phyloP scores from a whole-genome alignment of 169 alveolate species.

The Theileria orientalis region DNA sequence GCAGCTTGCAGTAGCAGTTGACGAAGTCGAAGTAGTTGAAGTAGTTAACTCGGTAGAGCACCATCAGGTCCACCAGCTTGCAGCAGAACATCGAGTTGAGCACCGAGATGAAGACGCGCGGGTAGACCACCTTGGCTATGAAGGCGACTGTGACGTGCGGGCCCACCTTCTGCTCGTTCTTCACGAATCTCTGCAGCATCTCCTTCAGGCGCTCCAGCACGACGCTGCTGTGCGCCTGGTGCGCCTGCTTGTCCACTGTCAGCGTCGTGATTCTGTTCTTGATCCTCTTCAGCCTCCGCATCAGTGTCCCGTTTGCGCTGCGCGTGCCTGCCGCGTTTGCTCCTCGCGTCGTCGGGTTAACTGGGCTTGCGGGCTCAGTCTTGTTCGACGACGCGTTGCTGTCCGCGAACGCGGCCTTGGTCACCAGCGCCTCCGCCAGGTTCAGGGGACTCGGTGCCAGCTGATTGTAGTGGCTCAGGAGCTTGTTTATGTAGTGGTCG shows the following conservation, averaged over 20 bases:
- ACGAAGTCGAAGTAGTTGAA: slow-evolving; percentile 63
- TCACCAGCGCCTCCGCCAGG: no score
- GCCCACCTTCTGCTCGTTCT: slow-evolving; percentile 26
- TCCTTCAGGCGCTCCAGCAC: slow-evolving; percentile 12
- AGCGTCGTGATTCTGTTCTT: slow-evolving; percentile 24
- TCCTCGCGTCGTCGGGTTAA: background rate
- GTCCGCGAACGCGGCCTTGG: no score
- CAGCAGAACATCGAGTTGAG: slow-evolving; percentile 48
- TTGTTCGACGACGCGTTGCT: no score
- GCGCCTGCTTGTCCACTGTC: slow-evolving; percentile 28
- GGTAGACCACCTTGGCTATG: slow-evolving; percentile 18
- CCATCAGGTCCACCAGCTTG: slow-evolving; percentile 39
- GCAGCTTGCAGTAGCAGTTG: slow-evolving; percentile 58
- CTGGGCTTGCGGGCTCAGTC: no score
- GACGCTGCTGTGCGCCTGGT: slow-evolving; percentile 9
- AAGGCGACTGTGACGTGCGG: slow-evolving; percentile 38
- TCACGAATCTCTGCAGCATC: slow-evolving; percentile 16
- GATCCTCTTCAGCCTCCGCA: slow-evolving; percentile 22
- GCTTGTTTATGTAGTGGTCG: slow-evolving; percentile 15
- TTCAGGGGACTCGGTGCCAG: background rate
- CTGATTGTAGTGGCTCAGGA: background rate
- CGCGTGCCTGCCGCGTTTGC: no score
- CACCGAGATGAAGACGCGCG: slow-evolving; percentile 43
- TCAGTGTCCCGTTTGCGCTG: no score
- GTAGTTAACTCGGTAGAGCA: slow-evolving; percentile 5